Evolutionary conservation across 805 yeast species (phyloP).

Genomic region (Priceomyces melissophilus): DNA sequence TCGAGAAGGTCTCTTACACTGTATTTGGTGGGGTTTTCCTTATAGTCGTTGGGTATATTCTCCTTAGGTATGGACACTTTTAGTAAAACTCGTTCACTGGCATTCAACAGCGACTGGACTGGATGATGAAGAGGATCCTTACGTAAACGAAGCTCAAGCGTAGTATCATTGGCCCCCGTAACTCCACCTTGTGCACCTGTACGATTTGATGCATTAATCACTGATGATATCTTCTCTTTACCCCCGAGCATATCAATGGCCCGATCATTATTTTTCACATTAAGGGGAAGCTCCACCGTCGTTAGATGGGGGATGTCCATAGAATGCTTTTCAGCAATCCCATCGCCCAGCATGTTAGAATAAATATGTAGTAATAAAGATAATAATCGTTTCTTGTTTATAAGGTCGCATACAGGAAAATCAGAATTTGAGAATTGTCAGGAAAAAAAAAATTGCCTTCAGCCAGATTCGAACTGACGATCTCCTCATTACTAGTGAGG

Average conservation of each 20-base stretch:
- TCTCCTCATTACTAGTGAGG: constrained; percentile 20
- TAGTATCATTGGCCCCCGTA: constrained; percentile 27
- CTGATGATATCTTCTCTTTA: constrained; percentile 34
- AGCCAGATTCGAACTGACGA: constrained; percentile 23
- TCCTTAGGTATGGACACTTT: constrained; percentile 61
- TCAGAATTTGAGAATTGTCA: background rate
- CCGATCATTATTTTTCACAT: constrained; percentile 55
- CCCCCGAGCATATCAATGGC: constrained; percentile 78
- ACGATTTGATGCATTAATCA: constrained; percentile 34
- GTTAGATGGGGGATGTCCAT: constrained; percentile 72
- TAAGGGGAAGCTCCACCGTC: constrained; percentile 75
- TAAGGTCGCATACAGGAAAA: background rate
- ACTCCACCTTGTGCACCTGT: constrained; percentile 14
- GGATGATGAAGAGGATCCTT: constrained; percentile 57
- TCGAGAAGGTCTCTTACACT: constrained; percentile 40
- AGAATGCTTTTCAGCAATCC: constrained; percentile 51
- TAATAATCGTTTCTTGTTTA: background rate
- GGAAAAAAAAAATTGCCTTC: constrained; percentile 17
- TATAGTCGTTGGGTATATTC: constrained; percentile 37
- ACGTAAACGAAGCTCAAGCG: constrained; percentile 39
- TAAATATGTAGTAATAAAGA: background rate
- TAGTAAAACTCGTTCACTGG: constrained; percentile 55
- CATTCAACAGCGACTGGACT: constrained; percentile 48
- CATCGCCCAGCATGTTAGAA: constrained; percentile 4
- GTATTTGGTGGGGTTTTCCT: constrained; percentile 28